Base-by-base conservation (phyloP, 176 grass and related monocot species). In the Triticum turgidum region DNA sequence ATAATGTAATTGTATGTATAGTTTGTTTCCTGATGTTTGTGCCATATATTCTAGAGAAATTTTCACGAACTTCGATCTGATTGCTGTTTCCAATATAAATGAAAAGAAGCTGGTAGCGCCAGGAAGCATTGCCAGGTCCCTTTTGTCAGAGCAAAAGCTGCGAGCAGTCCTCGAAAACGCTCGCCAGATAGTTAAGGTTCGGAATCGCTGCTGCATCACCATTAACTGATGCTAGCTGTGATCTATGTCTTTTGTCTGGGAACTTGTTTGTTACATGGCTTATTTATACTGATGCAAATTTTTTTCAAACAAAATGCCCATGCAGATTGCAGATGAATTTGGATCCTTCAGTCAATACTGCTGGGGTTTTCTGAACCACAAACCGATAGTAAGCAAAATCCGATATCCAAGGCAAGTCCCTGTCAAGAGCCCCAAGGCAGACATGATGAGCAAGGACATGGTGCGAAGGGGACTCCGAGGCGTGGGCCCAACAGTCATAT, bases 311-410 rank as follows among this genome's bases (percentile, higher is more conserved):
- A 54, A 54, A 54, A 0, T 54, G 51, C 51, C 1, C 5, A 38
- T 89, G 71, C 85, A 99, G 97, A 87, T 99, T 37, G 52, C 72
- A 34, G 89, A 91, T 68, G 97, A 99, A 84, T 99, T 96, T 65
- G 94, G 92, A 77, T 94, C 94, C 32, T 99, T 99, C 44, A 67
- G 88, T 73, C 69, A 41, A 27, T 99, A 99, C 75, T 96, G 94
- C 56, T 99, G 97, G 97, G 84, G 88, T 81, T 99, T 99, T 65
- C 87, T 99, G 61, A 99, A 96, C 82, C 85, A 96, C 73, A 99
- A 94, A 51, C 89, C 90, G 5, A 82, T 87, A 24, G 65, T 90
- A 80, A 96, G 86, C 92, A 94, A 87, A 83, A 84, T 93, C 42
- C 84, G 80, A 15, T 91, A 99, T 76, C 76, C 89, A 37, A 91